Evolutionary conservation across 208 protist species (phyloP), one percentile per base, ranked within the genome.

Genomic region (Acanthamoeba royreba): DNA sequence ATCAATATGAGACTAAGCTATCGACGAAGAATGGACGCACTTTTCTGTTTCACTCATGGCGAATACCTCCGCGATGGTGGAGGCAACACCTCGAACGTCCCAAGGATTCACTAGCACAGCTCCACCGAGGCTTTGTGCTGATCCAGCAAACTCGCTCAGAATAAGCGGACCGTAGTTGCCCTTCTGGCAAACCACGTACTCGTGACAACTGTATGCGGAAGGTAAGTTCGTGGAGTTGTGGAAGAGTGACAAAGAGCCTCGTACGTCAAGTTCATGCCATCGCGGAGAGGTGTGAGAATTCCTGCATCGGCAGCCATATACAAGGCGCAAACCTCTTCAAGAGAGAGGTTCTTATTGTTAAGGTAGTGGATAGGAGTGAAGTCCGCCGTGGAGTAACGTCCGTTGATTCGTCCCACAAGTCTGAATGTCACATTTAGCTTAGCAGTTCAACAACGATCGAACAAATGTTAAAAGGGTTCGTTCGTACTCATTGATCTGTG

Each of bases 381-480:
- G 35, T 94, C 96, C 1, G 97, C 81, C 19, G 94, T 95, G 45
- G 97, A 96, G 94, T 96, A 98, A 19, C 85, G n/a, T 22, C 96
- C 96, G 94, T 98, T 98, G 88, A 98, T 98, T 28, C 95, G 79
- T 13, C 97, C 97, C 4, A 98, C 97, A 2, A 97, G 49, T 53
- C 95, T 94, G 83, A 2, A 0, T n/a, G 13, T 58, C 13, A 13
- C 49, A 13, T n/a, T 58, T 13, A 58, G 22, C 13, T 22, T 13
- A 13, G 49, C 49, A 58, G 49, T 13, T n/a, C 13, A 22, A 13
- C 13, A 22, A 22, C 49, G 49, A n/a, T n/a, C 13, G 49, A 22
- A n/a, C 49, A 58, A 22, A 58, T 58, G 49, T 58, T 58, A 77
- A 43, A 35, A 25, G 35, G 66, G 31, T 4, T 38, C 11, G 42